These are phyloP conservation scores for Fusarium globosum DNA, from an alignment of 2,329 filamentous ascomycete species.

Conservation along the genomic window DNA sequence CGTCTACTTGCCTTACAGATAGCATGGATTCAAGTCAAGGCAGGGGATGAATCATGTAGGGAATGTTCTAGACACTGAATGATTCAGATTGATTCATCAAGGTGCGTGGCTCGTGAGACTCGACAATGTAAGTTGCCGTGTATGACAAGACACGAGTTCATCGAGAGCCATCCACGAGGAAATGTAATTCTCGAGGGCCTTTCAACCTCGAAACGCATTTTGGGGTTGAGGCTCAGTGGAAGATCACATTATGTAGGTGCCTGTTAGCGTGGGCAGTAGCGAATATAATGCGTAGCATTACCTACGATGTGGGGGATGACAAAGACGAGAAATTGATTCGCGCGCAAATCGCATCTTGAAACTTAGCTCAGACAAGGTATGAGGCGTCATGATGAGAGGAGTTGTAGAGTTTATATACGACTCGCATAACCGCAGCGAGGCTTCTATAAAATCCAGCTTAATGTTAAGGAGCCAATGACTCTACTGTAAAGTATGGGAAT, in stretches of 20 bases:
- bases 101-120: neutral
- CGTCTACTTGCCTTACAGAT: neutral
- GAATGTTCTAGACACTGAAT: neutral
- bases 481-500: neutral
- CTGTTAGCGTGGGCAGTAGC: neutral
- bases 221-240: neutral
- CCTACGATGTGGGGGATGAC: constrained; percentile 26
- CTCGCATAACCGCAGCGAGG: neutral
- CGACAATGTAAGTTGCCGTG: constrained; percentile 1
- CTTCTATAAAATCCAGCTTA: neutral
- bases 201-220: neutral
- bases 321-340: constrained; percentile 38
- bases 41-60: neutral
- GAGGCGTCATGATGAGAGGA: constrained; percentile 10
- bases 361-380: neutral
- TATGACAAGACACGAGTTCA: neutral
- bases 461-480: neutral
- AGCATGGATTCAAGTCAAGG: neutral
- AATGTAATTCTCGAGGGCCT: neutral
- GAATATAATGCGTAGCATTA: neutral
- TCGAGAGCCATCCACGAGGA: neutral
- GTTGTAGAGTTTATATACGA: neutral
- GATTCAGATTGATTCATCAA: constrained; percentile 1
- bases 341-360: constrained; percentile 1
- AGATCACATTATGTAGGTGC: neutral